These are phyloP conservation scores for Pythium apleroticum DNA, from an alignment of 352 stramenopile genomes.

Conservation along the genomic window DNA sequence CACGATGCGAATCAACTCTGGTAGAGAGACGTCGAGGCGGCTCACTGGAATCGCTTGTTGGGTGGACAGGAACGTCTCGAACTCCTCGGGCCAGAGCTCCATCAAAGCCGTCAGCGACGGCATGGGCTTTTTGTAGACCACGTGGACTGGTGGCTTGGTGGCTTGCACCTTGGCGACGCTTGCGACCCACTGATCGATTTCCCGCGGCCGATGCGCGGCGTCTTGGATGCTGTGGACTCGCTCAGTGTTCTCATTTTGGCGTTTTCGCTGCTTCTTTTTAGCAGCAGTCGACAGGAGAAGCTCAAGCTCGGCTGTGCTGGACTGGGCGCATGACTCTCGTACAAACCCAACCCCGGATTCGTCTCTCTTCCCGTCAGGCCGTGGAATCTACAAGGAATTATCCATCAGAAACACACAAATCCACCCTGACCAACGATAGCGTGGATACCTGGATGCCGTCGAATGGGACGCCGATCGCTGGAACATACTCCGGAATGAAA, in stretches of 20 bases:
- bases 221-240: conserved; percentile 90
- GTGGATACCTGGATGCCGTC: conserved; percentile 60
- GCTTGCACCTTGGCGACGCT: conserved; percentile 89
- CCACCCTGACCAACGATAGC: neutral
- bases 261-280: conserved; percentile 36
- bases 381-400: conserved; percentile 57
- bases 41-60: conserved; percentile 28
- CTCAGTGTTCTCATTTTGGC: conserved; percentile 5
- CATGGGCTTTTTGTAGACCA: conserved; percentile 90
- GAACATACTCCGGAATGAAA: conserved; percentile 93
- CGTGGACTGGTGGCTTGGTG: conserved; percentile 65
- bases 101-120: conserved; percentile 85
- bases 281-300: conserved; percentile 76
- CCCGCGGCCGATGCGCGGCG: conserved; percentile 73
- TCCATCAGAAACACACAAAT: neutral
- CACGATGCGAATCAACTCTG: conserved; percentile 83
- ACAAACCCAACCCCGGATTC: conserved; percentile 78
- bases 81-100: conserved; percentile 88
- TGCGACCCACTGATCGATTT: conserved; percentile 92
- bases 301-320: conserved; percentile 88
- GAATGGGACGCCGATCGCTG: conserved; percentile 63
- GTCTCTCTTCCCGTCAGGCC: conserved; percentile 82
- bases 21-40: conserved; percentile 81
- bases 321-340: conserved; percentile 86
- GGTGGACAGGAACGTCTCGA: conserved; percentile 65